Evolutionary conservation across 306 rosid species (phyloP).

Genomic region (Ormosia emarginata): DNA sequence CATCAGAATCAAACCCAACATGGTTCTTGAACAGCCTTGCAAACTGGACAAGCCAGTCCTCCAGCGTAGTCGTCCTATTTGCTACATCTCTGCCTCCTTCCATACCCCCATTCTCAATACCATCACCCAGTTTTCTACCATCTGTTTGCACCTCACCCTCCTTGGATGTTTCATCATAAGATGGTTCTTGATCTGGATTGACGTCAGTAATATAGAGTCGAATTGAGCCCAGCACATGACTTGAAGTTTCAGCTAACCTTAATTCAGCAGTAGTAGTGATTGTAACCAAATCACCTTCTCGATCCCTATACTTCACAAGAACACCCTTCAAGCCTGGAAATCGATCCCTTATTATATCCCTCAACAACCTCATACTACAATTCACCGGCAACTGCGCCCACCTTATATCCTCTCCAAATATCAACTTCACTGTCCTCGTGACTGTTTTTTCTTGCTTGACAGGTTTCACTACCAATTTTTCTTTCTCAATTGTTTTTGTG

Average conservation of each 20-base stretch:
- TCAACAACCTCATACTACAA: slow-evolving; percentile 62
- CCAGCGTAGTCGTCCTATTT: slow-evolving; percentile 38
- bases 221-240: slow-evolving; percentile 52
- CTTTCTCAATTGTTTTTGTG: slow-evolving; percentile 33
- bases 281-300: slow-evolving; percentile 94
- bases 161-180: slow-evolving; percentile 47
- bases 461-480: slow-evolving; percentile 28
- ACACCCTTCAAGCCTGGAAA: slow-evolving; percentile 76
- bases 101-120: slow-evolving; percentile 37
- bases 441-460: slow-evolving; percentile 41
- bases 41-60: slow-evolving; percentile 94
- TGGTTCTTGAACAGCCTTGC: slow-evolving; percentile 94
- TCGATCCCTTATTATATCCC: slow-evolving; percentile 62
- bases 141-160: slow-evolving; percentile 11
- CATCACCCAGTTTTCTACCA: slow-evolving; percentile 12
- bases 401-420: slow-evolving; percentile 87
- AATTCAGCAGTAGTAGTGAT: slow-evolving; percentile 65
- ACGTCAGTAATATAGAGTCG: slow-evolving; percentile 59
- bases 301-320: slow-evolving; percentile 81
- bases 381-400: slow-evolving; percentile 71
- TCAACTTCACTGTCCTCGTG: slow-evolving; percentile 78
- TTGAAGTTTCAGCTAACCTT: slow-evolving; percentile 61
- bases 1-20: slow-evolving; percentile 88
- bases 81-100: slow-evolving; percentile 31
- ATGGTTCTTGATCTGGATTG: slow-evolving; percentile 58